Evolutionary conservation across 371 early-diverging fungal species (phyloP), one percentile per base, ranked within the genome.

Genomic region (Zychaea mexicana): DNA sequence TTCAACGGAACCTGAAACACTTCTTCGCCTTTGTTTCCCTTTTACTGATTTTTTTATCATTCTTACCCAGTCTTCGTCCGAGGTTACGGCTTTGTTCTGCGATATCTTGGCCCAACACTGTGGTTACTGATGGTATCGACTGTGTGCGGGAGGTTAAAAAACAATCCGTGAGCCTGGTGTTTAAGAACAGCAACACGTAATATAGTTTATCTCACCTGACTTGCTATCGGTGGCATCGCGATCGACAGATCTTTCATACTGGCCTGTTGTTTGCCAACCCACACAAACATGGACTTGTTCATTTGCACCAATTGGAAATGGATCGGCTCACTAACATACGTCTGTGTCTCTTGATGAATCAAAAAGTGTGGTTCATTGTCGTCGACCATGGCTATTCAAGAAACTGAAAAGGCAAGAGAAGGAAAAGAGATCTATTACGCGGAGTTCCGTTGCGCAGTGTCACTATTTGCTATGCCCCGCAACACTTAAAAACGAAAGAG

Each of bases 41-140:
- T n/a, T n/a, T n/a, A n/a, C n/a, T n/a, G n/a, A n/a, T n/a, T n/a
- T n/a, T n/a, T n/a, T n/a, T n/a, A n/a, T n/a, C n/a, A n/a, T n/a
- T n/a, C n/a, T 74, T 79, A 74, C 82, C 82, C 65, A 82, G 52
- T 45, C 76, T 68, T 46, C 79, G 69, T 12, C 75, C 69, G 36
- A 82, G 57, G 38, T 79, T 77, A 46, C 67, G 64, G 30, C 82
- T 73, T 15, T 64, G 67, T 46, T 82, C 82, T 26, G 73, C 58
- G 1, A 79, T 74, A 39, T 79, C 79, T 56, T 71, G 76, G 21
- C 81, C 78, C 4, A 87, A 54, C 1, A 87, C 68, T 1, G 78
- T 73, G 0, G 83, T 82, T 17, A 79, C 67, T 6, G 87, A 68
- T 0, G 82, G 79, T 4, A 67, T 65, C 0, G 39, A 52, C 74